Conservation (phyloP, 2,329 filamentous ascomycete species). For the Fusarium drepaniforme region DNA sequence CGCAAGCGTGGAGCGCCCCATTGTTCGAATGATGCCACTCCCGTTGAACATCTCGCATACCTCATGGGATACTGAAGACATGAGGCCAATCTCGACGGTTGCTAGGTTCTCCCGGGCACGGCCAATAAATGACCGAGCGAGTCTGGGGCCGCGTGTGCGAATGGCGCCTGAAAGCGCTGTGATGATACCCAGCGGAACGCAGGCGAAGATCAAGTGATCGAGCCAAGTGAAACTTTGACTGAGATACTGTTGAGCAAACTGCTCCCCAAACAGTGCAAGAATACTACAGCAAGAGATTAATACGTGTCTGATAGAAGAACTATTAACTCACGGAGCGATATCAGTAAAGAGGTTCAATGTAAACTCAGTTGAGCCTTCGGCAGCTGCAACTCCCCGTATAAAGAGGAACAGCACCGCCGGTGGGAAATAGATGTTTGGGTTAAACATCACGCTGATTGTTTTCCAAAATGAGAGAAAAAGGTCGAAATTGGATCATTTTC, state of each 20-base stretch:
- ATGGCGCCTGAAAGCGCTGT: constrained; percentile 42
- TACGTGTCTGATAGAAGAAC: background rate
- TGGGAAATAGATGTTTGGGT: background rate
- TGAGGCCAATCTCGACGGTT: constrained; percentile 42
- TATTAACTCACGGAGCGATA: background rate
- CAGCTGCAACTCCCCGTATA: background rate
- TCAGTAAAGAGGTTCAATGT: background rate
- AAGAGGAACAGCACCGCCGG: background rate
- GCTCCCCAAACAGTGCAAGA: constrained; percentile 9
- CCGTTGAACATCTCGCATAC: constrained; percentile 46
- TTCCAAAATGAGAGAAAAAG: background rate
- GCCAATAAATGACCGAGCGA: constrained; percentile 42
- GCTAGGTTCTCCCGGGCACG: constrained; percentile 40
- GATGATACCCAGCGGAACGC: constrained; percentile 45
- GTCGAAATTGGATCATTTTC: background rate
- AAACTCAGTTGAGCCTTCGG: background rate
- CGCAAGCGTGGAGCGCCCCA: background rate
- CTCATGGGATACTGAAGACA: constrained; percentile 46
- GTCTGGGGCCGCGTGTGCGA: constrained; percentile 34
- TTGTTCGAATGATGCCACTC: background rate
- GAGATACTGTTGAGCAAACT: constrained; percentile 7
- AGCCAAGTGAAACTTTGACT: constrained; percentile 6
- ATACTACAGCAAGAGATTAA: background rate
- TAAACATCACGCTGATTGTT: background rate
- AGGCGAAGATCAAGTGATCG: constrained; percentile 10